Evolutionary conservation across 2,329 filamentous ascomycete species (phyloP), one percentile per base, ranked within the genome.

Genomic region (Neofusicoccum umdonicola): DNA sequence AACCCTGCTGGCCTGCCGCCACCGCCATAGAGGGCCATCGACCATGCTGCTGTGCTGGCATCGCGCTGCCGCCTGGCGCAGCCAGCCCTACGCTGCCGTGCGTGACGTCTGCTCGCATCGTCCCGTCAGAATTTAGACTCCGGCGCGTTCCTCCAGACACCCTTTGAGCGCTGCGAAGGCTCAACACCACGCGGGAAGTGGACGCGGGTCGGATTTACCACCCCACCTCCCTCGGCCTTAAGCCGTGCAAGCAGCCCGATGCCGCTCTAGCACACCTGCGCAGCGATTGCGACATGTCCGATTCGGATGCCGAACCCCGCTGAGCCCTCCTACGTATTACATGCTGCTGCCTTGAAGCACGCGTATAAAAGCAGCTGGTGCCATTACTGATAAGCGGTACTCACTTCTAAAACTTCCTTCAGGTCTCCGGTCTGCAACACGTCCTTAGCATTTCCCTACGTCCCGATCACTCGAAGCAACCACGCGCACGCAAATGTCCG

Each of bases 221-320:
- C 54, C 54, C 54, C 41, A 13, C 39, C 39, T 13, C 54, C 22
- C 54, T 58, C 54, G 54, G 54, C 5, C 54, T 58, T 58, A 58
- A 13, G 54, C 22, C 22, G 31, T 19, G 3, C 19, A 13, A 41
- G 54, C 39, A 58, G 19, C 17, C 54, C 54, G 39, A 58, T 58
- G 54, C 41, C 39, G 41, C 54, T 34, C 15, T 15, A 27, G 27
- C 39, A 9, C 41, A 3, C 22, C 41, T 7, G 3, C 27, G n/a
- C 54, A 17, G 39, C 41, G 13, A 44, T 58, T 44, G 41, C 54
- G 41, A 45, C 54, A 58, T 45, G 39, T 58, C 54, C 54, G 54
- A 58, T 34, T 4, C 22, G 39, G 54, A 58, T 7, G 22, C 54
- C 54, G 39, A 58, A 45, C 54, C 39, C 54, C 22, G 22, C 41